Evolutionary conservation across 75 land plant genomes (phyloP).

Genomic region (Cryptomeria japonica): DNA sequence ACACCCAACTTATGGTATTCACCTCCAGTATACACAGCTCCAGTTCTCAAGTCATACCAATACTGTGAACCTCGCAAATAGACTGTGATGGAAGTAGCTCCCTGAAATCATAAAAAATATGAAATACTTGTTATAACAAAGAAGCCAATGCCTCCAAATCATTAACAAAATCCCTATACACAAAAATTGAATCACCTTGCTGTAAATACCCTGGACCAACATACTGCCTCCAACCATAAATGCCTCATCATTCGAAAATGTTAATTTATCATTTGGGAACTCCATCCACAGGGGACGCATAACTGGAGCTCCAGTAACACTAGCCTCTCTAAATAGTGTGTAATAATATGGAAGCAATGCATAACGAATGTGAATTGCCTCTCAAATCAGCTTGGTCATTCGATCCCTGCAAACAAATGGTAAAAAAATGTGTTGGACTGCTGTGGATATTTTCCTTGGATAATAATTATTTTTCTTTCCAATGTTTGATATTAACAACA

Average conservation of each 20-base stretch:
- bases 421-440: not conserved
- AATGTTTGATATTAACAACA: not conserved
- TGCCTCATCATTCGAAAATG: slow-evolving; percentile 82
- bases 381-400: slow-evolving; percentile 79
- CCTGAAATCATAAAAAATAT: slow-evolving; percentile 31
- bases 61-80: slow-evolving; percentile 81
- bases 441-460: not conserved
- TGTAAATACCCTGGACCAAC: slow-evolving; percentile 92
- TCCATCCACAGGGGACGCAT: slow-evolving; percentile 99
- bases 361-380: slow-evolving; percentile 84
- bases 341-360: slow-evolving; percentile 84
- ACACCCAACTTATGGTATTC: slow-evolving; percentile 64
- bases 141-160: not conserved
- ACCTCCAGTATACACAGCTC: slow-evolving; percentile 72
- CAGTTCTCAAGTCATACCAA: slow-evolving; percentile 91
- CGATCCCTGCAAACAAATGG: slow-evolving; percentile 59
- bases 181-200: slow-evolving; percentile 50
- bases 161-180: not conserved
- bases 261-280: slow-evolving; percentile 75
- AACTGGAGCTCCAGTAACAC: slow-evolving; percentile 78
- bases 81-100: slow-evolving; percentile 74
- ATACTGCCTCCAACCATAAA: slow-evolving; percentile 88
- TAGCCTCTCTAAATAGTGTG: slow-evolving; percentile 90
- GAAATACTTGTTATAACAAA: not conserved
- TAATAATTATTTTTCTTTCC: not conserved